Conservation (phyloP, 148 eudicot species). For the Nyssa sinensis region DNA sequence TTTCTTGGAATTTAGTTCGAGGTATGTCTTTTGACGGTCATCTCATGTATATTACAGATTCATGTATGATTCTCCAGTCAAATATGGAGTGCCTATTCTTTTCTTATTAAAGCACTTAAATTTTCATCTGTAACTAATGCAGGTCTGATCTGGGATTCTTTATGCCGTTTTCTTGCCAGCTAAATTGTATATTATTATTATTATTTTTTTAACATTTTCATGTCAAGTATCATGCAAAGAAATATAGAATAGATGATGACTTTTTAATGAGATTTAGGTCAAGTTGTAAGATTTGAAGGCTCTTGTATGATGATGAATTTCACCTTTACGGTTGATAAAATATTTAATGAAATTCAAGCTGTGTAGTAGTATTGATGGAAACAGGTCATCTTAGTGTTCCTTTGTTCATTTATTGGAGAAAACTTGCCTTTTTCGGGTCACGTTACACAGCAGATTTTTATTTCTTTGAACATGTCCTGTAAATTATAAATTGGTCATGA, state of each 20-base stretch:
- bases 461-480: too few relatives aligned
- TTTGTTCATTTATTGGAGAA: too few relatives aligned
- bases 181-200: not conserved
- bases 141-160: not conserved
- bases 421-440: too few relatives aligned
- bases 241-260: not conserved
- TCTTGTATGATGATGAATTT: too few relatives aligned
- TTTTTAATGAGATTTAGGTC: not conserved
- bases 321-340: not conserved
- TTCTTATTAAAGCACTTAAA: not conserved
- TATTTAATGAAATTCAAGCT: too few relatives aligned
- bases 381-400: too few relatives aligned
- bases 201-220: too few relatives aligned
- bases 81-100: not conserved
- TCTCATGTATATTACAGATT: slow-evolving; percentile 31
- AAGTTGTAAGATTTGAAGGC: not conserved
- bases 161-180: not conserved
- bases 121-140: not conserved
- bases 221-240: not conserved
- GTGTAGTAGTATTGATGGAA: too few relatives aligned
- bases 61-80: slow-evolving; percentile 24
- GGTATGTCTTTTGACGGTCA: slow-evolving; percentile 13
- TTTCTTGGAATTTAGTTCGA: slow-evolving; percentile 19
- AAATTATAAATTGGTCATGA: too few relatives aligned
- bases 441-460: too few relatives aligned